Percentiles rank a stretch among this genome's conserved stretches.
phyloP scores from a whole-genome alignment of 352 stramenopile species.

The Pythium plurisporium region DNA sequence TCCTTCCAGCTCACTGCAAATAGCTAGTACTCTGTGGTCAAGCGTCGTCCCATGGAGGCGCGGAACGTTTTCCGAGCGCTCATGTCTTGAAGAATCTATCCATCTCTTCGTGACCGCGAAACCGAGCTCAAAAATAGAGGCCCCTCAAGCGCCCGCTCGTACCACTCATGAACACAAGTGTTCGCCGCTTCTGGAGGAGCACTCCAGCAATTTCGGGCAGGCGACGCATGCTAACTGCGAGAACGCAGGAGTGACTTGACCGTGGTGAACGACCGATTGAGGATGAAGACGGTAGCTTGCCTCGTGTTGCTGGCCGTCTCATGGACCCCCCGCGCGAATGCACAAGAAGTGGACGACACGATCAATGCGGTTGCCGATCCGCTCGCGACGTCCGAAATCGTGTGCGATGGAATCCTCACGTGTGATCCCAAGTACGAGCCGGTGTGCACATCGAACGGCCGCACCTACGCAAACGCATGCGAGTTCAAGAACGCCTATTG shows the following conservation, averaged over 20 bases:
- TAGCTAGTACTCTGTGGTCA: no score
- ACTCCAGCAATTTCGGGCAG: no score
- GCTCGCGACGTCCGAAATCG: neutral
- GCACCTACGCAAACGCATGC: conserved; percentile 3
- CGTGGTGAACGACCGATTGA: no score
- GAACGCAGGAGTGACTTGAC: neutral
- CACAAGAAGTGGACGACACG: conserved; percentile 7
- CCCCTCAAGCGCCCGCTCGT: neutral
- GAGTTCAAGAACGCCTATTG: conserved; percentile 21
- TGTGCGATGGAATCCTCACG: conserved; percentile 5
- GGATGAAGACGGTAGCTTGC: conserved; percentile 9
- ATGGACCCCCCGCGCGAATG: neutral
- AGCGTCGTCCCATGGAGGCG: no score
- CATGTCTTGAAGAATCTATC: no score
- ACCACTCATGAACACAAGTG: neutral
- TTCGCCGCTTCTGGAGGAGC: no score
- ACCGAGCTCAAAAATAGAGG: neutral
- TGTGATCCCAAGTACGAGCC: neutral
- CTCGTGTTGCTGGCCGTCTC: conserved; percentile 4
- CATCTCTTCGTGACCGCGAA: neutral
- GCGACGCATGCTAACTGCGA: neutral
- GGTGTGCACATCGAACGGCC: conserved; percentile 11
- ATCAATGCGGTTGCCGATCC: neutral
- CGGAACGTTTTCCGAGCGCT: neutral
- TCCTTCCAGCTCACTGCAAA: no score